Evolutionary conservation across 2,329 filamentous ascomycete genomes (phyloP).

Genomic region (Lecanosticta acicola): DNA sequence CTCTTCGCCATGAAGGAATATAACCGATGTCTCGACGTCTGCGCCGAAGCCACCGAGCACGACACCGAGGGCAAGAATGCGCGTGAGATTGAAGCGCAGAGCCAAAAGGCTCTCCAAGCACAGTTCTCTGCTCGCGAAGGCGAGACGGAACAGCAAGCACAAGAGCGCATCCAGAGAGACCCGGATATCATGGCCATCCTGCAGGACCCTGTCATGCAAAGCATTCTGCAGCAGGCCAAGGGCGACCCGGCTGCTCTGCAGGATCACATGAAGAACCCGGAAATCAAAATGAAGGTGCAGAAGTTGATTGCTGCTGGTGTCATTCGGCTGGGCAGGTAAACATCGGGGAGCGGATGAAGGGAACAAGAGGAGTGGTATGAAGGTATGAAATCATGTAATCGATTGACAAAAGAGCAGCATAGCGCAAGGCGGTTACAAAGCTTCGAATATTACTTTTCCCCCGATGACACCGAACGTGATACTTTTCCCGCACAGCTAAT

Average conservation of each 20-base stretch:
- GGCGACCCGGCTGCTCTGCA: conserved; percentile 84
- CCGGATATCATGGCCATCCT: conserved; percentile 76
- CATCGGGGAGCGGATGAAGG: background rate
- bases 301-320: conserved; percentile 91
- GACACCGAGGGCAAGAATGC: conserved; percentile 76
- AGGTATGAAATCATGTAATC: no score
- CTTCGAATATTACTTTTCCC: no score
- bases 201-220: conserved; percentile 96
- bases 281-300: conserved; percentile 81
- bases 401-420: no score
- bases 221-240: conserved; percentile 93
- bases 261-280: conserved; percentile 94
- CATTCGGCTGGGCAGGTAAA: conserved; percentile 47
- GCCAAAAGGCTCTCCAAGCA: conserved; percentile 83
- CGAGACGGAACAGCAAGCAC: conserved; percentile 86
- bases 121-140: conserved; percentile 90
- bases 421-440: no score
- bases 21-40: conserved; percentile 87
- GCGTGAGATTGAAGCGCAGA: conserved; percentile 87
- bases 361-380: no score
- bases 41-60: conserved; percentile 70
- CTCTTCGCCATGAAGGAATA: conserved; percentile 98
- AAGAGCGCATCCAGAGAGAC: conserved; percentile 72
- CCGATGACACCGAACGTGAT: no score
- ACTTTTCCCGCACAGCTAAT: no score